Conservation (phyloP, 2,329 filamentous ascomycete species). For the Colletotrichum filicis region DNA sequence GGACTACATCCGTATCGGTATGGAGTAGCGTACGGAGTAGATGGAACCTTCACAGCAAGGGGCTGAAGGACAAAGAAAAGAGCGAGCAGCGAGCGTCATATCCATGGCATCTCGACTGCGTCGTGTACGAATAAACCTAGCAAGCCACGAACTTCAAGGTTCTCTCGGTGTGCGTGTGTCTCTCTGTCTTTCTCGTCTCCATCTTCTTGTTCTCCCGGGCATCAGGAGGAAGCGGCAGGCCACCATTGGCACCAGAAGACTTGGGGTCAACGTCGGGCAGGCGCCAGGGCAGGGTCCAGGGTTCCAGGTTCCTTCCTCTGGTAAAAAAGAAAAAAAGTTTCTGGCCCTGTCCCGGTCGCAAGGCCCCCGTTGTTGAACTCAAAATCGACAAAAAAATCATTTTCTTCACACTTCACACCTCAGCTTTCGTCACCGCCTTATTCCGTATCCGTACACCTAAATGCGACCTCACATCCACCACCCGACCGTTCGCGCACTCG, state of each 20-base stretch:
- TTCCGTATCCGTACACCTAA: slow-evolving; percentile 8
- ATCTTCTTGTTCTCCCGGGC: neutral
- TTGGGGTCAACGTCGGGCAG: slow-evolving; percentile 3
- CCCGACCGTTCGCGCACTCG: neutral
- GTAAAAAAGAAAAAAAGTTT: neutral
- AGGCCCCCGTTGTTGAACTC: slow-evolving; percentile 11
- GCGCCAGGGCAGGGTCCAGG: neutral
- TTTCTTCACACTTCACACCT: neutral
- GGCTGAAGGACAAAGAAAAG: neutral
- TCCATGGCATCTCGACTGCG: neutral
- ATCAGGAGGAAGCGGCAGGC: slow-evolving; percentile 11
- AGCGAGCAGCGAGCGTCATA: neutral
- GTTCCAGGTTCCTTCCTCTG: neutral
- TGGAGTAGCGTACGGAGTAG: no score
- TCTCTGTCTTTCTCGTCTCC: no score
- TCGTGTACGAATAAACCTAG: no score
- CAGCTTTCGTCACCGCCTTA: slow-evolving; percentile 17
- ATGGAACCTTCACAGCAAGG: neutral
- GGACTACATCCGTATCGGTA: neutral
- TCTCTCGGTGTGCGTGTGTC: neutral
- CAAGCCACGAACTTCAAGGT: neutral
- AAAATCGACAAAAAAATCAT: slow-evolving; percentile 5
- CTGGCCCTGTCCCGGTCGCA: slow-evolving; percentile 13
- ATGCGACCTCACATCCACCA: slow-evolving; percentile 25
- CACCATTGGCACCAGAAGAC: neutral